A percentile compares a stretch with the other conserved stretches of the same genome.
Evolutionary conservation across 164 flowering plant genomes (phyloP).

Genomic region (Paratinospora sagittata): DNA sequence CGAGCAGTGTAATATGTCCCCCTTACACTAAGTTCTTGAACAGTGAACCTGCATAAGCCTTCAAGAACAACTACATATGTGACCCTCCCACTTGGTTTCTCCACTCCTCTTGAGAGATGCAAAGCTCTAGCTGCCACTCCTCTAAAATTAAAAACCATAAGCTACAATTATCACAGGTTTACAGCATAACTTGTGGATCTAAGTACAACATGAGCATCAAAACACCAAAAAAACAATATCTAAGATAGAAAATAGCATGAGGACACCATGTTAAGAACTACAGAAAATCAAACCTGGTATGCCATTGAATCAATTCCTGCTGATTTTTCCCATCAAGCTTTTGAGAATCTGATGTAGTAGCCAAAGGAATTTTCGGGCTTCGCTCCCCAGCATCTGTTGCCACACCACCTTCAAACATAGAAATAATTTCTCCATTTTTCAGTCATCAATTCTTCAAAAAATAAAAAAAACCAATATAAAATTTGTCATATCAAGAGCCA

Average conservation of each 20-base stretch:
- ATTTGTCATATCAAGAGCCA: background rate
- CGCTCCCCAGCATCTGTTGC: conserved; percentile 57
- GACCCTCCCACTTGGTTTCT: conserved; percentile 99
- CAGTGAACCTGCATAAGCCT: conserved; percentile 93
- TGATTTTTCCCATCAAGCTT: conserved; percentile 68
- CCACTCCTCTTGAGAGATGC: conserved; percentile 96
- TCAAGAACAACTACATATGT: conserved; percentile 95
- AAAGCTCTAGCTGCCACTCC: conserved; percentile 99
- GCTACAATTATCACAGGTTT: background rate
- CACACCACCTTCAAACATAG: conserved; percentile 30
- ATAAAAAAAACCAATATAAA: background rate
- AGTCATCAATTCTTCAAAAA: background rate
- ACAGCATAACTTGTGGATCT: background rate
- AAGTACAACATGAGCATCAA: background rate
- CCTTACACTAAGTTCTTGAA: conserved; percentile 85
- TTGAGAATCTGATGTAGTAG: conserved; percentile 47
- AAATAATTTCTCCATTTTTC: conserved; percentile 5
- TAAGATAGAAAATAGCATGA: background rate
- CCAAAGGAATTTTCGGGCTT: conserved; percentile 39
- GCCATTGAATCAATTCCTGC: conserved; percentile 89
- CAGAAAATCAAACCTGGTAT: conserved; percentile 50
- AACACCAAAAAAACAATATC: background rate
- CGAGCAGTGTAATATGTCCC: conserved; percentile 90
- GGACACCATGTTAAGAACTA: background rate
- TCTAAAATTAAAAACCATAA: conserved; percentile 31